These are phyloP conservation scores for Drechslerella dactyloides DNA, from an alignment of 2,329 filamentous ascomycete genomes.

Conservation along the genomic window DNA sequence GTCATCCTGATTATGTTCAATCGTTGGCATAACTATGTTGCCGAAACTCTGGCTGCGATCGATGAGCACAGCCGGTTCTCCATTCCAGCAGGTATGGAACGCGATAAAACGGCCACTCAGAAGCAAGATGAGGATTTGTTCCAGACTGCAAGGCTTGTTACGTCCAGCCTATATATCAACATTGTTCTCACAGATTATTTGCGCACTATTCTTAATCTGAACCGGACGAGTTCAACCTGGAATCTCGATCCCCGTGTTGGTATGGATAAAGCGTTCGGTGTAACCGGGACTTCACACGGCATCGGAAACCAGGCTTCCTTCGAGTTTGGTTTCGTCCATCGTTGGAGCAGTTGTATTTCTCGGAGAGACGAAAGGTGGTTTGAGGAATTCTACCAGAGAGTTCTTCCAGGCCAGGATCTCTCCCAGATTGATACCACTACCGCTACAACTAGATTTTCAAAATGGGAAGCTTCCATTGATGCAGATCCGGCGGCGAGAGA, in stretches of 20 bases:
- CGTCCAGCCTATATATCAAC: conserved; percentile 77
- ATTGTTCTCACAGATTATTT: conserved; percentile 80
- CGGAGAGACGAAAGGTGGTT: conserved; percentile 82
- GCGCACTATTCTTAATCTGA: conserved; percentile 76
- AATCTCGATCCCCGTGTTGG: conserved; percentile 64
- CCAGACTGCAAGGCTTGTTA: conserved; percentile 77
- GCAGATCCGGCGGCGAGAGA: conserved; percentile 72
- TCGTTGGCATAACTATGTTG: conserved; percentile 86
- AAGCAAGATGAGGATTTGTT: conserved; percentile 80
- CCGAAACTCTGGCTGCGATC: conserved; percentile 78
- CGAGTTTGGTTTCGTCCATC: conserved; percentile 87
- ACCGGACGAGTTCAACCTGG: conserved; percentile 76
- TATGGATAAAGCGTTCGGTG: conserved; percentile 51
- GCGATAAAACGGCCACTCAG: conserved; percentile 66
- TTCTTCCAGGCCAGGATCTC: conserved; percentile 61
- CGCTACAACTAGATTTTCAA: conserved; percentile 68
- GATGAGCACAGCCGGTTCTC: conserved; percentile 83
- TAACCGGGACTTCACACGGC: conserved; percentile 60
- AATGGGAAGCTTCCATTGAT: conserved; percentile 68
- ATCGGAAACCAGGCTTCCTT: conserved; percentile 83
- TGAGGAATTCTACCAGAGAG: conserved; percentile 68
- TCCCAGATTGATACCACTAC: conserved; percentile 64
- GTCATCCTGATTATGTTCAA: conserved; percentile 79
- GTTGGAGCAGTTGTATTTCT: conserved; percentile 82
- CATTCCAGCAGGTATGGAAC: conserved; percentile 64